Base-by-base conservation (phyloP, 2,329 filamentous ascomycete genomes). In the Neofusicoccum ribis region DNA sequence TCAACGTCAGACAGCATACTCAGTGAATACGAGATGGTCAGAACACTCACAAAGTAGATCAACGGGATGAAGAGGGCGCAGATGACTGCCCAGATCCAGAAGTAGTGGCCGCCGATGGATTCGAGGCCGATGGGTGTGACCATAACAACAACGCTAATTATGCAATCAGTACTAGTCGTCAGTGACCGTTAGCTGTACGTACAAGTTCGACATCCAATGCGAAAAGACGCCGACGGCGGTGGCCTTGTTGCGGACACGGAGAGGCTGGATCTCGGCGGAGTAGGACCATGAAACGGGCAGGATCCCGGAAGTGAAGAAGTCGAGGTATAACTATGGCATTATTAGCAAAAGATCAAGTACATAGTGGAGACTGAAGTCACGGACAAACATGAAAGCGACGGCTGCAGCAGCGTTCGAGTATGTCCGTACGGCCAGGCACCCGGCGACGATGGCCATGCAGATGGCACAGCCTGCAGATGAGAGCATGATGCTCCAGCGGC, bases 401-500 rank as follows among this genome's bases (percentile, higher is more conserved):
- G 73, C 73, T 3, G 72, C 73, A 1, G 72, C 73, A 5, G 73
- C 72, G 8, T 67, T 70, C 20, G 71, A 61, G 58, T 70, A 71
- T 56, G 67, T 74, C 46, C 71, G 65, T 5, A 65, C 67, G 0
- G 67, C 63, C 8, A 77, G 69, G 49, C 72, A 74, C 5, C 74
- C 74, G 2, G 74, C 74, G 39, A 77, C 73, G 41, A 77, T 68
- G 15, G 71, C 71, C 74, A 77, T 77, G 63, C 73, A 76, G 37
- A 69, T 64, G 34, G 74, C 72, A 52, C 74, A 77, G 34, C 74
- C 74, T 9, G 71, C 70, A 3, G 69, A 72, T 3, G 74, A 76
- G 31, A 67, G 66, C 31, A 74, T 73, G 49, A 74, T 69, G 9
- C 69, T 70, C 71, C 70, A 72, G 12, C 72, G 65, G 37, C 72